Conservation (phyloP, 2,329 filamentous ascomycete species). For the Aspergillus sp. region DNA sequence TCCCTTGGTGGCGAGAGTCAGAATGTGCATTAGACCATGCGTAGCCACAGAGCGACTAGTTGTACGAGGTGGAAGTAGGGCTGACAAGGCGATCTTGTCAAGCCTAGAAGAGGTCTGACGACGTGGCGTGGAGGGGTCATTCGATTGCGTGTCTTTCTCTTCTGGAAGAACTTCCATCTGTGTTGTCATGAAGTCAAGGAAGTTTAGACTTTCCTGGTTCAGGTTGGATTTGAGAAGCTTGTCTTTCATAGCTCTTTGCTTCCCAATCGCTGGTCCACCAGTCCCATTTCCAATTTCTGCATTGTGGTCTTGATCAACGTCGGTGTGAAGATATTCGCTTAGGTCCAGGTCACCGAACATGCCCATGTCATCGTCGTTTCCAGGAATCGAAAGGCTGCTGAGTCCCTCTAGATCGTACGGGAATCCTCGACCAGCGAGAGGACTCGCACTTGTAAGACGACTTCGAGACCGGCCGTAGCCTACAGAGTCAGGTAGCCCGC, state of each 20-base stretch:
- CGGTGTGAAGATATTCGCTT: conserved; percentile 27
- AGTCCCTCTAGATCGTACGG: conserved; percentile 21
- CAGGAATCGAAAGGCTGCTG: conserved; percentile 17
- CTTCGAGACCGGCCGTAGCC: conserved; percentile 40
- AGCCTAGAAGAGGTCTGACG: background rate
- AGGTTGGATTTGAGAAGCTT: conserved; percentile 50
- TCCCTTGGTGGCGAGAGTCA: conserved; percentile 65
- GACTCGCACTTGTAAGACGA: conserved; percentile 56
- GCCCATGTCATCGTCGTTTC: conserved; percentile 17
- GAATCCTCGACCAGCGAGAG: conserved; percentile 51
- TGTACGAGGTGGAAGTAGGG: conserved; percentile 57
- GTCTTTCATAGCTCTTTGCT: conserved; percentile 6
- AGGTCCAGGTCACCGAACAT: conserved; percentile 25
- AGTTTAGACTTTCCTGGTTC: conserved; percentile 58
- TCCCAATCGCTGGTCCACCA: background rate
- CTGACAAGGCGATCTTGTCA: conserved; percentile 57
- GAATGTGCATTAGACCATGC: conserved; percentile 70
- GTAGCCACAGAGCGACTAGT: conserved; percentile 60
- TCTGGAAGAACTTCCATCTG: conserved; percentile 35
- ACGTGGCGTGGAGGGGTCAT: conserved; percentile 1
- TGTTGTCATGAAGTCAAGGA: conserved; percentile 54
- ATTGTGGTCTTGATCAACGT: conserved; percentile 21
- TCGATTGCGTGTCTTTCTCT: conserved; percentile 4
- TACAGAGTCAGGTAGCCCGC: conserved; percentile 14
- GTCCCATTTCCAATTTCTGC: background rate